Base-by-base conservation (phyloP, 2,329 filamentous ascomycete species). In the Plectosphaerella sp. region DNA sequence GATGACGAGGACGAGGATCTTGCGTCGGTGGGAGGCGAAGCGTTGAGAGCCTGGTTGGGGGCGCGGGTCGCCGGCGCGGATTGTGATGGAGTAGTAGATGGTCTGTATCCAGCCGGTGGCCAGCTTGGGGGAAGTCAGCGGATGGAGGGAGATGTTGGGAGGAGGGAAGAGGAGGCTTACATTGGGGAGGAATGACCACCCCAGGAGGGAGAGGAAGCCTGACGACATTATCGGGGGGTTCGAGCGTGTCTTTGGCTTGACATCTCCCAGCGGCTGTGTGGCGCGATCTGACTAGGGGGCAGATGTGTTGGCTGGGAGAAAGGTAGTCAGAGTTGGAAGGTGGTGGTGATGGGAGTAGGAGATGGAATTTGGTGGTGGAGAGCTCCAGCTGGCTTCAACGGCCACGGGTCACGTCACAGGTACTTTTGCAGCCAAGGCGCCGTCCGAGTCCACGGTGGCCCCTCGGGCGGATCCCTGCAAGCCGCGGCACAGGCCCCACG, bases 1-100 rank as follows among this genome's bases (percentile, higher is more conserved):
- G 48, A 97, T 87, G 62, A 97, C 89, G 60, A 87, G 75, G 64
- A 93, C 87, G 67, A 94, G 86, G 66, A 97, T 93, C 61, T 84
- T 82, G 53, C 88, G 88, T 54, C 91, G 87, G 73, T 97, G 89
- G 52, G 80, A 78, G 57, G 79, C 76, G 67, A 83, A 89, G 58
- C 84, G 84, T 2, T 84, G 78, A n/a, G 80, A 77, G 67, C 89
- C 82, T 36, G 88, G 82, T 53, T 72, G 82, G 2, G 88, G 93
- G 54, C 88, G 89, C 14, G 89, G 88, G 56, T 91, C 86, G 64
- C 94, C 94, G 46, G 91, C 94, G 59, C 92, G 91, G 67, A 96
- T 93, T 51, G 89, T 89, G 60, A 97, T 72, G 62, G 86, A 80
- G 74, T 97, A 99, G 74, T 91, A 94, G 60, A 95, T 76, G 56